Evolutionary conservation across 2,329 filamentous ascomycete genomes (phyloP), one percentile per base, ranked within the genome.

Genomic region (Fonsecaea multimorphosa): DNA sequence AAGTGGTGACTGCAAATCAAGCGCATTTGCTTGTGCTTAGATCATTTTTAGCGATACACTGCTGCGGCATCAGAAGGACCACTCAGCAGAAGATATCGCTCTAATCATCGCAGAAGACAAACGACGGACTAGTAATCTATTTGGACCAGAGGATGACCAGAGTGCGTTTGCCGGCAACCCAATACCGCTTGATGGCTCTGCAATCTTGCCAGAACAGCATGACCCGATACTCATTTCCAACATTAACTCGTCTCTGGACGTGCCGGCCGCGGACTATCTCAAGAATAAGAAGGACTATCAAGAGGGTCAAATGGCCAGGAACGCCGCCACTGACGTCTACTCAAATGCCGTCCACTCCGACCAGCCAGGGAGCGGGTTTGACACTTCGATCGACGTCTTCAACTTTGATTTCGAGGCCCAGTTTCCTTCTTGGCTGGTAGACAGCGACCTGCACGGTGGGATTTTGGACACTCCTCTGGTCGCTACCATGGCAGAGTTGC

Each of bases 21-120:
- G n/a, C 9, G 12, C 19, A 22, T 16, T 32, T 14, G 19, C 29
- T 19, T 32, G 14, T 24, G 40, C 56, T 58, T 31, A 58, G 29
- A 49, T 51, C 8, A 9, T 58, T 46, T 22, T 12, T 29, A 71
- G 69, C 55, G 69, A 71, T 52, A 68, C 69, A 14, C 52, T 71
- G 16, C 61, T 71, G 3, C 65, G 69, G 32, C 69, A 71, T 60
- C 61, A 65, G 54, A 70, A 68, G 36, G 67, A 69, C 36, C 68
- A 69, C 40, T 40, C 22, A 12, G 62, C 27, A n/a, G 62, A 64
- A 14, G 53, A 64, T 24, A n/a, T 16, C 8, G 44, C 66, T 14
- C 34, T 34, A 27, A 31, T n/a, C 12, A 46, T 29, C 31, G 19
- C 29, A 58, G 22, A 64, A 22, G 22, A 34, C 11, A 46, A 51